Evolutionary conservation across 345 rosid species (phyloP).

Genomic region (Eucalyptus fibrosa): DNA sequence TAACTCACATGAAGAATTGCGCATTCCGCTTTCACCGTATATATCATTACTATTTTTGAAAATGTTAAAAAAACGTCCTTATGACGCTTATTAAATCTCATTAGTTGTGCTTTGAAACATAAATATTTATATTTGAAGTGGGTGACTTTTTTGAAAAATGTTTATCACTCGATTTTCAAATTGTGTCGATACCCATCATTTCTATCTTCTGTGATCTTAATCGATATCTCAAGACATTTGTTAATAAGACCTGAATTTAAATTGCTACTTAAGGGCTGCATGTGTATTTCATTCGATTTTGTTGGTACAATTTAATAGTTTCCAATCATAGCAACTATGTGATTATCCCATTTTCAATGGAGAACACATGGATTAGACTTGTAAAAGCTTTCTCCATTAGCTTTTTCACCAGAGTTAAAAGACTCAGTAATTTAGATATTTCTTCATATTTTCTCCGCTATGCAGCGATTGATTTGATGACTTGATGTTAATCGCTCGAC

Average conservation of each 20-base stretch:
- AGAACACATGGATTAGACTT: not conserved
- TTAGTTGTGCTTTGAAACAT: not conserved
- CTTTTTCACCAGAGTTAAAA: not conserved
- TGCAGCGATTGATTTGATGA: not conserved
- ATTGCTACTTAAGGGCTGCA: not conserved
- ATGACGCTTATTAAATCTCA: not conserved
- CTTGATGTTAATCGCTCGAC: not conserved
- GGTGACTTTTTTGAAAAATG: not conserved
- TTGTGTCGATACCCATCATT: not conserved
- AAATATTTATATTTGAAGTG: not conserved
- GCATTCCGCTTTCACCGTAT: not conserved
- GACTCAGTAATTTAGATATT: not conserved
- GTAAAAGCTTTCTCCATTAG: not conserved
- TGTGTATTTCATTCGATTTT: not conserved
- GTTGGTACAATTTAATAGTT: not conserved
- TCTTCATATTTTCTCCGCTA: fast-evolving
- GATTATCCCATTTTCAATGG: not conserved
- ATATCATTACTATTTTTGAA: not conserved
- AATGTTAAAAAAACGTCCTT: not conserved
- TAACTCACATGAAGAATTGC: not conserved
- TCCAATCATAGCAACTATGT: not conserved
- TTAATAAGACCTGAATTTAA: not conserved
- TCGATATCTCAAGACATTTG: not conserved
- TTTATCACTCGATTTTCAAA: not conserved
- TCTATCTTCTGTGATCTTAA: not conserved